These are phyloP conservation scores for Aspergillus fijiensis DNA, from an alignment of 2,329 filamentous ascomycete genomes.

Conservation along the genomic window DNA sequence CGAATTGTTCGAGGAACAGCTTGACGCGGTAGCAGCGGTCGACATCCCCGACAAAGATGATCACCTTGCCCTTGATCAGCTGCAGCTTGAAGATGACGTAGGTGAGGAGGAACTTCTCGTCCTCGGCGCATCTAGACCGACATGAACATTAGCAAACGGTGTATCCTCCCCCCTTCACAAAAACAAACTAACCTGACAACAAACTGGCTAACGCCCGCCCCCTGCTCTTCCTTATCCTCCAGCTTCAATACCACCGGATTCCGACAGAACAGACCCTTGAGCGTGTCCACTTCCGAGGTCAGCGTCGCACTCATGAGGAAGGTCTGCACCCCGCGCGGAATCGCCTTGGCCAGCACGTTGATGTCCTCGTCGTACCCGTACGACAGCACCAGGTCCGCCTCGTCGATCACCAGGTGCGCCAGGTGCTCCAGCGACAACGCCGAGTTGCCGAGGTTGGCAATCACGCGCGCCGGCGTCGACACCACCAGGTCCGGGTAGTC, in stretches of 20 bases:
- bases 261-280: slow-evolving; percentile 82
- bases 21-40: slow-evolving; percentile 90
- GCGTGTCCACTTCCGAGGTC: slow-evolving; percentile 77
- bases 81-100: slow-evolving; percentile 96
- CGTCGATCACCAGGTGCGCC: slow-evolving; percentile 81
- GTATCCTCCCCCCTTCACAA: slow-evolving; percentile 6
- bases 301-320: slow-evolving; percentile 93
- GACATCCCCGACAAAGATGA: slow-evolving; percentile 80
- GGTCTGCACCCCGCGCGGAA: slow-evolving; percentile 85
- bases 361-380: slow-evolving; percentile 95
- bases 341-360: slow-evolving; percentile 69
- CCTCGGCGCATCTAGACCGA: slow-evolving; percentile 71
- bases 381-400: slow-evolving; percentile 88
- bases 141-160: slow-evolving; percentile 11
- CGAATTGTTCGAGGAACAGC: slow-evolving; percentile 94
- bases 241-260: slow-evolving; percentile 78
- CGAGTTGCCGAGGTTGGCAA: slow-evolving; percentile 71
- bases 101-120: slow-evolving; percentile 90
- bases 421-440: slow-evolving; percentile 70
- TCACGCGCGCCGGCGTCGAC: slow-evolving; percentile 82
- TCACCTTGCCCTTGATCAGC: slow-evolving; percentile 88
- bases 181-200: slow-evolving; percentile 61
- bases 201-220: slow-evolving; percentile 78
- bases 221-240: slow-evolving; percentile 76
- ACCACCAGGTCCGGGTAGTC: slow-evolving; percentile 87